A percentile compares a stretch with the other conserved stretches of the same genome.
phyloP scores from a whole-genome alignment of 31 red algal species.

The Asparagopsis taxiformis region DNA sequence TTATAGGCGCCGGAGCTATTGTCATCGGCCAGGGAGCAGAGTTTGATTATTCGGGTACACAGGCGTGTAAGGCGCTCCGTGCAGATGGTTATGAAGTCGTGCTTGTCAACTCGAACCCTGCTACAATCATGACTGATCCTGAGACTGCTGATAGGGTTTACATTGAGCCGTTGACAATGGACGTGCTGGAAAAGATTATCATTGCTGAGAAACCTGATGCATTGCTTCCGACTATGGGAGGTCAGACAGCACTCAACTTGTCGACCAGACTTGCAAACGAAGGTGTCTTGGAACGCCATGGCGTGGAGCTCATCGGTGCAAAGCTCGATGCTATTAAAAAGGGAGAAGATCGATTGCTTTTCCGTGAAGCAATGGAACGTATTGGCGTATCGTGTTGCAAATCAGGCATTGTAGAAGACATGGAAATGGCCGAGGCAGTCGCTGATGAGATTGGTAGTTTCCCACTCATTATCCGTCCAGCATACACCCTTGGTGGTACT shows the following conservation, averaged over 20 bases:
- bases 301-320: slow-evolving; percentile 97
- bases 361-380: slow-evolving; percentile 94
- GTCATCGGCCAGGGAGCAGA: slow-evolving; percentile 99
- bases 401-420: slow-evolving; percentile 87
- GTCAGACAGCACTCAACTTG: slow-evolving; percentile 97
- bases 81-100: slow-evolving; percentile 92
- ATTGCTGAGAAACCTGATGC: slow-evolving; percentile 88
- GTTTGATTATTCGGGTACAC: slow-evolving; percentile 99
- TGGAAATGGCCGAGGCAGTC: slow-evolving; percentile 87
- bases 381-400: slow-evolving; percentile 91
- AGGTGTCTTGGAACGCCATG: slow-evolving; percentile 81
- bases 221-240: slow-evolving; percentile 97
- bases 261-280: slow-evolving; percentile 66
- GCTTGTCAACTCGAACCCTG: slow-evolving; percentile 97
- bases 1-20: slow-evolving; percentile 97
- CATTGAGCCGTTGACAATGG: slow-evolving; percentile 90
- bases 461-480: slow-evolving; percentile 98
- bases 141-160: slow-evolving; percentile 98
- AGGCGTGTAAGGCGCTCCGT: slow-evolving; percentile 98
- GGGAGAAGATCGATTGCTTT: slow-evolving; percentile 95
- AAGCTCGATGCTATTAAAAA: slow-evolving; percentile 95
- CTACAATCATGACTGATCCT: slow-evolving; percentile 99
- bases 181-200: slow-evolving; percentile 91
- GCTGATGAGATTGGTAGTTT: slow-evolving; percentile 89
- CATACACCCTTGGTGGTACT: slow-evolving; percentile 97